Conservation (phyloP, 2,329 filamentous ascomycete species). For the Colletotrichum euphorbiae region DNA sequence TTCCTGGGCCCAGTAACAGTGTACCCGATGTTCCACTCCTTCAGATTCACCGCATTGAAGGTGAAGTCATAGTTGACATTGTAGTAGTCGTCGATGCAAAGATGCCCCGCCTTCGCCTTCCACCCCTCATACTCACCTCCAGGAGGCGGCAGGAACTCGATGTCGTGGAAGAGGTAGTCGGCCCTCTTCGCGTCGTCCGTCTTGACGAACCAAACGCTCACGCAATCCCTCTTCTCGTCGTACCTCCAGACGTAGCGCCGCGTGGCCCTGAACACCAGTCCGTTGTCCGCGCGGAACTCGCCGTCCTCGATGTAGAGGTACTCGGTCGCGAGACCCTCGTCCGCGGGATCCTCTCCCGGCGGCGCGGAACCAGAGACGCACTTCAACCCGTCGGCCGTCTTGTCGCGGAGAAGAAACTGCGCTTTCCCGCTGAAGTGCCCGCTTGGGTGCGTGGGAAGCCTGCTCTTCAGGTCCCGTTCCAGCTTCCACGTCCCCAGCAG, state of each 20-base stretch:
- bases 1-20: conserved; percentile 78
- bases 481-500: conserved; percentile 78
- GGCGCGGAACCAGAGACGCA: conserved; percentile 43
- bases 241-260: conserved; percentile 81
- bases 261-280: conserved; percentile 69
- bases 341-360: conserved; percentile 37
- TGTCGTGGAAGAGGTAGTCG: conserved; percentile 80
- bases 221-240: conserved; percentile 65
- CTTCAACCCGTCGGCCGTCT: conserved; percentile 65
- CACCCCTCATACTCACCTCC: conserved; percentile 59
- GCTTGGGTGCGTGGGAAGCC: conserved; percentile 68
- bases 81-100: conserved; percentile 79
- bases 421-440: conserved; percentile 75
- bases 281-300: conserved; percentile 68
- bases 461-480: conserved; percentile 66
- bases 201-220: conserved; percentile 81
- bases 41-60: conserved; percentile 68
- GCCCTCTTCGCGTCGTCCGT: conserved; percentile 70
- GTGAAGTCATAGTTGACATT: conserved; percentile 76
- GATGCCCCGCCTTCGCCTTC: conserved; percentile 74
- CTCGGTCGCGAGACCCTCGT: conserved; percentile 60
- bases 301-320: conserved; percentile 79
- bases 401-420: conserved; percentile 70
- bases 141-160: conserved; percentile 67
- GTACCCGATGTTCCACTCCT: conserved; percentile 71